Conservation (phyloP, 176 grass and related monocot species). For the Zoysia pacifica region DNA sequence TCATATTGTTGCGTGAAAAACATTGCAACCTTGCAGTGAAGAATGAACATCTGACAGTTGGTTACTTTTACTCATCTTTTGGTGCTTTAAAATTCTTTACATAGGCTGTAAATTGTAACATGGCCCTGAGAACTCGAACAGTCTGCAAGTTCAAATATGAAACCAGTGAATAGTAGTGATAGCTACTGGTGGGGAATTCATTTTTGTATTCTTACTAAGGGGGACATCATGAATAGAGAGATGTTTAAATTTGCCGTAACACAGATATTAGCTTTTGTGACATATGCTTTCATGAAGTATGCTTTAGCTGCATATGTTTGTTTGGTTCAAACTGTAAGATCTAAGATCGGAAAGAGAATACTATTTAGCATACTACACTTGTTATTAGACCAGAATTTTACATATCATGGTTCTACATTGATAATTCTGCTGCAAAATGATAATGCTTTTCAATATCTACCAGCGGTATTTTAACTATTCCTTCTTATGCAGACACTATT, state of each 20-base stretch:
- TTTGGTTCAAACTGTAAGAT: not conserved
- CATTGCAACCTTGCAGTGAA: not conserved
- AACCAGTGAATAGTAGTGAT: not conserved
- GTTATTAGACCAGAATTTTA: too few relatives aligned
- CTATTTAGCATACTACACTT: too few relatives aligned
- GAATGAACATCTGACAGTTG: not conserved
- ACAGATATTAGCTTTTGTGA: not conserved
- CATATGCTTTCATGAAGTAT: not conserved
- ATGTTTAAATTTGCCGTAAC: too few relatives aligned
- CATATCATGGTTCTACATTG: too few relatives aligned
- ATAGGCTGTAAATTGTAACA: not conserved
- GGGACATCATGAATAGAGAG: too few relatives aligned
- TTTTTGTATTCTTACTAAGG: not conserved
- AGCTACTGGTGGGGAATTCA: not conserved
- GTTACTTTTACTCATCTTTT: not conserved
- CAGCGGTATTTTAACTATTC: constrained; percentile 1
- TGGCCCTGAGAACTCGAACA: not conserved
- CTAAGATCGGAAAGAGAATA: not conserved
- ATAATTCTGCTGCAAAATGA: not conserved
- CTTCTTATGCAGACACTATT: constrained; percentile 68
- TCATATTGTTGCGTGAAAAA: not conserved
- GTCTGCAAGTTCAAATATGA: not conserved
- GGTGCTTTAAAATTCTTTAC: not conserved
- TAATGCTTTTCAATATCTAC: constrained; percentile 7
- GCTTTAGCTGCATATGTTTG: not conserved